Base-by-base conservation (phyloP, 78 protist species). In the Emiliania huxleyi region DNA sequence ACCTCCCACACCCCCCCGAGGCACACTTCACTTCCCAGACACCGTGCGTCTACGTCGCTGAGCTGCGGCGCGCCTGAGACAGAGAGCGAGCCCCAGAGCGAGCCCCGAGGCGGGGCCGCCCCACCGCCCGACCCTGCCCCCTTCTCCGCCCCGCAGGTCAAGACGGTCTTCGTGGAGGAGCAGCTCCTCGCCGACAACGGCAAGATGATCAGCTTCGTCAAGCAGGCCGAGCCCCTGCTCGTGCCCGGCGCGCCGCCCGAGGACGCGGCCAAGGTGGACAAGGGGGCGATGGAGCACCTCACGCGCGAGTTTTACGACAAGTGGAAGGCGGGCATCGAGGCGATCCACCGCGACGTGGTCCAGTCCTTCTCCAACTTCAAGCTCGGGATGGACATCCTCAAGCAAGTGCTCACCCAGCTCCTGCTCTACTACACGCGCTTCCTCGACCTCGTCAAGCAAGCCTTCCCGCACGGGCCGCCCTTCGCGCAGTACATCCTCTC, bases 391-490 rank as follows among this genome's bases (percentile, higher is more conserved):
- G 81, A 90, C 19, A 69, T 90, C 8, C 48, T 90, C 87, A 90
- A 90, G 52, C 92, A 90, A 69, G 69, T 44, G 43, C 62, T 90
- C 33, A 90, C 92, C 6, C 92, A 90, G 42, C 55, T 90, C 22
- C 33, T 90, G 21, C 87, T 90, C 49, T 69, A 69, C 87, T 71
- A 90, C 73, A 90, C 92, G 26, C 92, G 92, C 62, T 90, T 90
- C 92, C 55, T 43, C 87, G 85, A 90, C n/a, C 6, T 90, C 37
- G 87, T 90, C 37, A 43, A 71, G 49, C 2, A 69, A 11, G 15
- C 42, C 40, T 55, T 5, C 77, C 55, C 55, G 48, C 2, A 55
- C 22, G 89, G 89, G 1, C 35, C 52, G 23, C 79, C 91, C 42
- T 87, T 87, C 38, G 49, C 56, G n/a, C 62, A 19, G 19, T 44